These are phyloP conservation scores for Rossbeevera mucosa DNA, from an alignment of 768 basidiomycete species.

Conservation along the genomic window DNA sequence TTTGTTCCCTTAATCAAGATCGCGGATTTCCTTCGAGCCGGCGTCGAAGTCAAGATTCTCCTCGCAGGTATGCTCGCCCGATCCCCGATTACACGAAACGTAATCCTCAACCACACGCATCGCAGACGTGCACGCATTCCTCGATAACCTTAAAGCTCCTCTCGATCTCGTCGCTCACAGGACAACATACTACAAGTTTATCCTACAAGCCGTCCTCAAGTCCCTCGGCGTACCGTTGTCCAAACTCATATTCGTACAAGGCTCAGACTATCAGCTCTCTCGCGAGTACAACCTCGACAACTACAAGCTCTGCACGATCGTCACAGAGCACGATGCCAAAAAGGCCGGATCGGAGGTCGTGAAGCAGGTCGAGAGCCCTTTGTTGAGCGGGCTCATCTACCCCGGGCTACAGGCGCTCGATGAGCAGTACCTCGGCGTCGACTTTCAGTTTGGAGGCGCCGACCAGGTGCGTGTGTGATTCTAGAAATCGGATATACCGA, in stretches of 20 bases:
- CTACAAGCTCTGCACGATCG: slow-evolving; percentile 86
- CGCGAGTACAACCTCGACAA: slow-evolving; percentile 93
- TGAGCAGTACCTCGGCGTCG: slow-evolving; percentile 91
- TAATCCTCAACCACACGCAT: neutral
- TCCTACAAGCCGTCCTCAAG: slow-evolving; percentile 79
- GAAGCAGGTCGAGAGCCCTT: slow-evolving; percentile 90
- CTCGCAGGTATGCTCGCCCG: slow-evolving; percentile 56
- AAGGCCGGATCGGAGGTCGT: slow-evolving; percentile 99
- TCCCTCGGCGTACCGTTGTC: slow-evolving; percentile 89
- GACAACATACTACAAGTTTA: slow-evolving; percentile 82
- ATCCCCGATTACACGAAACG: neutral
- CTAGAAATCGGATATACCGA: neutral
- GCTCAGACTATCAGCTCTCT: slow-evolving; percentile 89
- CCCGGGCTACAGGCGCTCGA: slow-evolving; percentile 96
- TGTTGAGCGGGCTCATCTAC: slow-evolving; percentile 90
- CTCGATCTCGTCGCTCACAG: slow-evolving; percentile 85
- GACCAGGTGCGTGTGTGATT: slow-evolving; percentile 67
- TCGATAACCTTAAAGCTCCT: slow-evolving; percentile 96
- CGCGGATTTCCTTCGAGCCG: slow-evolving; percentile 90
- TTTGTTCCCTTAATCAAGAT: slow-evolving; percentile 94
- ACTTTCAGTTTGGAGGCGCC: slow-evolving; percentile 97
- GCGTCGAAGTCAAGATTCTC: slow-evolving; percentile 82
- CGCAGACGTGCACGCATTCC: slow-evolving; percentile 90
- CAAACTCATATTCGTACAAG: slow-evolving; percentile 78
- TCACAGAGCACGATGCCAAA: slow-evolving; percentile 94